Evolutionary conservation across 2,329 filamentous ascomycete genomes (phyloP).

Genomic region (Colletotrichum scovillei): DNA sequence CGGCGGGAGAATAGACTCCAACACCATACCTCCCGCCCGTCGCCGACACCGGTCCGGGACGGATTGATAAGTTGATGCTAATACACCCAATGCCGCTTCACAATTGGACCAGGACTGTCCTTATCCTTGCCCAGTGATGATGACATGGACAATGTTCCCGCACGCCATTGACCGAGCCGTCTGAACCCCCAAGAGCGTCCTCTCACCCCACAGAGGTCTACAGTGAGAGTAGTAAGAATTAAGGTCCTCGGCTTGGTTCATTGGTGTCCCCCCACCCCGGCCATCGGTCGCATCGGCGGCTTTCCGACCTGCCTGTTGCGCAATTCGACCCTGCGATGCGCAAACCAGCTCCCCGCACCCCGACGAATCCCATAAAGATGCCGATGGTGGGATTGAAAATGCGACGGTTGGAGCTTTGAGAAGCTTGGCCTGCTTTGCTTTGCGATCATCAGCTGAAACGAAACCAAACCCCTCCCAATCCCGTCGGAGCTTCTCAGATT

Average conservation of each 20-base stretch:
- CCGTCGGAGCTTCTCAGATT: neutral
- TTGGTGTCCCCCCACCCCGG: neutral
- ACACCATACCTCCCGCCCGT: neutral
- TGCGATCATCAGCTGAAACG: slow-evolving; percentile 9
- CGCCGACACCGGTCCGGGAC: slow-evolving; percentile 30
- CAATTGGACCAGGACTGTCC: neutral
- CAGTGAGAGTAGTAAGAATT: no score
- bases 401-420: neutral
- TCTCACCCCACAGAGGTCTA: neutral
- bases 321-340: slow-evolving; percentile 31
- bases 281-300: slow-evolving; percentile 21
- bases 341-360: slow-evolving; percentile 19
- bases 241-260: no score
- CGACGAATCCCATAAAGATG: neutral
- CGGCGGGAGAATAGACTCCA: neutral
- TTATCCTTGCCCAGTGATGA: neutral
- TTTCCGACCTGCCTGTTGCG: slow-evolving; percentile 33
- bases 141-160: neutral
- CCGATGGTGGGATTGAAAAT: neutral
- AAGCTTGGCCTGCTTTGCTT: neutral
- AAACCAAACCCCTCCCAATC: neutral
- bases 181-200: neutral
- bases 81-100: neutral
- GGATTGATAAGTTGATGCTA: neutral
- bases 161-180: slow-evolving; percentile 11